These are phyloP conservation scores for Gossypium schwendimanii DNA, from an alignment of 441 rosid species.

Conservation along the genomic window DNA sequence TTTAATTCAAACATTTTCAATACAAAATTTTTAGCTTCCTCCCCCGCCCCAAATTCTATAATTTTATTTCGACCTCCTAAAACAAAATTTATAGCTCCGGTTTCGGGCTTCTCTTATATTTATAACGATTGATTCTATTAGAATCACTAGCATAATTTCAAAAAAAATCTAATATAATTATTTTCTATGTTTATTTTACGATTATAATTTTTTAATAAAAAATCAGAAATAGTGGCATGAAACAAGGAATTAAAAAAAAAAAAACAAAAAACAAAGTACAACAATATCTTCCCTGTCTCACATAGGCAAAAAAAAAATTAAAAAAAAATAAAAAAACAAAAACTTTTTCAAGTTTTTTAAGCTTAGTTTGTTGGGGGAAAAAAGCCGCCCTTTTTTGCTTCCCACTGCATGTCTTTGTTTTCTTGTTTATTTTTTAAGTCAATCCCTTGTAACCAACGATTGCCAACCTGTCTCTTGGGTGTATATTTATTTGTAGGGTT, in stretches of 20 bases:
- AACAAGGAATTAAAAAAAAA: not conserved
- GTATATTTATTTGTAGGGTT: not conserved
- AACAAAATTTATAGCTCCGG: too few relatives aligned
- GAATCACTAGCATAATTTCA: too few relatives aligned
- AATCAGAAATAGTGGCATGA: slow-evolving; percentile 3
- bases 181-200: too few relatives aligned
- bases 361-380: not conserved
- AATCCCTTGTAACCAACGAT: not conserved
- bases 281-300: not conserved
- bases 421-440: not conserved
- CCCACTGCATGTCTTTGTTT: not conserved
- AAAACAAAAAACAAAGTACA: not conserved
- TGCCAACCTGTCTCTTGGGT: not conserved
- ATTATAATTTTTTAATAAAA: not conserved
- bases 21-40: too few relatives aligned
- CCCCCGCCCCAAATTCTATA: too few relatives aligned
- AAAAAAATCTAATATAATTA: too few relatives aligned
- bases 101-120: too few relatives aligned
- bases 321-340: too few relatives aligned
- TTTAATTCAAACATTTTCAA: too few relatives aligned
- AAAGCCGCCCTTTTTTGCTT: not conserved
- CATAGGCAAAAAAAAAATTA: not conserved
- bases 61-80: too few relatives aligned
- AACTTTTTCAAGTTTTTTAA: not conserved
- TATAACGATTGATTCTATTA: too few relatives aligned